phyloP scores from a whole-genome alignment of 108 stramenopile species.

The Fistulifera pelliculosa region DNA sequence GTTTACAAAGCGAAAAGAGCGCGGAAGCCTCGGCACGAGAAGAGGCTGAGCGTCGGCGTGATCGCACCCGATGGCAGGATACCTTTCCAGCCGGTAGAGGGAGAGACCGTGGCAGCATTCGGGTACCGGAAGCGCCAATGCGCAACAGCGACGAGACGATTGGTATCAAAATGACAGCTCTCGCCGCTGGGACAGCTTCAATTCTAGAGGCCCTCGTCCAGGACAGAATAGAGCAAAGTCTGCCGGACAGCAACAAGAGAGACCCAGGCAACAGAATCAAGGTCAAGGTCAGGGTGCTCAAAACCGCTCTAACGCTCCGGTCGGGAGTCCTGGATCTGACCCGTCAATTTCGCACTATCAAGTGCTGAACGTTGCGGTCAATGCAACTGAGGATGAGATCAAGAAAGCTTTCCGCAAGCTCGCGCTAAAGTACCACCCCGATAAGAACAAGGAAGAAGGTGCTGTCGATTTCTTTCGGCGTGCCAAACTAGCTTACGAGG shows the following conservation, averaged over 20 bases:
- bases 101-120: too few species aligned
- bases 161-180: slow-evolving; percentile 26
- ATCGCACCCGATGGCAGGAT: slow-evolving; percentile 10
- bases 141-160: slow-evolving; percentile 28
- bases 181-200: slow-evolving; percentile 69
- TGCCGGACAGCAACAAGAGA: slow-evolving; percentile 8
- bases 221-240: slow-evolving; percentile 1
- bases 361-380: slow-evolving; percentile 39
- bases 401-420: slow-evolving; percentile 69
- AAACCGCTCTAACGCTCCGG: slow-evolving; percentile 2
- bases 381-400: slow-evolving; percentile 52
- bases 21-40: slow-evolving; percentile 22
- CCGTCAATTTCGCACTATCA: slow-evolving; percentile 32
- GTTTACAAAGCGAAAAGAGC: slow-evolving; percentile 24
- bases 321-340: slow-evolving; percentile 4
- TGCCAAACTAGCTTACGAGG: slow-evolving; percentile 66
- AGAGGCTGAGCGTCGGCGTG: slow-evolving; percentile 14
- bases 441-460: slow-evolving; percentile 40
- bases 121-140: slow-evolving; percentile 12
- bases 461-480: slow-evolving; percentile 70
- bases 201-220: slow-evolving; percentile 17
- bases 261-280: slow-evolving; percentile 2
- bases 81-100: not conserved
- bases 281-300: slow-evolving; percentile 8
- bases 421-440: slow-evolving; percentile 38